Conservation (phyloP, 2,329 filamentous ascomycete species). For the Scedosporium aurantiacum region DNA sequence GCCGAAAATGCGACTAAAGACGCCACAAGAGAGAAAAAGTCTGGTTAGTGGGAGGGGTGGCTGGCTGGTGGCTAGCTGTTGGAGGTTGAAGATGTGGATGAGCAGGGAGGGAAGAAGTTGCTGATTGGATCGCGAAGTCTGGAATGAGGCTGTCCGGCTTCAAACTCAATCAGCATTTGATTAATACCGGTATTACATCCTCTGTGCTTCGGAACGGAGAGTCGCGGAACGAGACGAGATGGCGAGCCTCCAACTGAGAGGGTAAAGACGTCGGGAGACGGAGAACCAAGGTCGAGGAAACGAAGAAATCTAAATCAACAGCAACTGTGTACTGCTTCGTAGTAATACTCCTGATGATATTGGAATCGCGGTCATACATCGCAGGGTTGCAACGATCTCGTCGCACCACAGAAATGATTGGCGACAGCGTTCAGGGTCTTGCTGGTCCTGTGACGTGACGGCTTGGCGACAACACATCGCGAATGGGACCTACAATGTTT, state of each 20-base stretch:
- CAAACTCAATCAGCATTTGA: no score
- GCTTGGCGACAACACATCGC: not conserved
- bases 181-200: not conserved
- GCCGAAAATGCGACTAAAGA: not conserved
- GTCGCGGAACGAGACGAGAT: not conserved
- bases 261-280: not conserved
- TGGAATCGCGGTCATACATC: not conserved
- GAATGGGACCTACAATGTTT: not conserved
- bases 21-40: not conserved
- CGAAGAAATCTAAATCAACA: not conserved
- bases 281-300: not conserved
- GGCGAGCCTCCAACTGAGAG: not conserved
- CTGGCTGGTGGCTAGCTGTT: not conserved
- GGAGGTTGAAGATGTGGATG: not conserved
- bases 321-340: not conserved
- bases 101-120: no score
- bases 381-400: not conserved
- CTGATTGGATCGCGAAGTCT: no score
- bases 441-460: not conserved
- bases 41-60: not conserved
- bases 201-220: not conserved
- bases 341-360: no score
- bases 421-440: not conserved
- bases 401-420: not conserved
- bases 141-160: no score